Conservation (phyloP, 208 protist genomes). For the Trypanosoma caninum region DNA sequence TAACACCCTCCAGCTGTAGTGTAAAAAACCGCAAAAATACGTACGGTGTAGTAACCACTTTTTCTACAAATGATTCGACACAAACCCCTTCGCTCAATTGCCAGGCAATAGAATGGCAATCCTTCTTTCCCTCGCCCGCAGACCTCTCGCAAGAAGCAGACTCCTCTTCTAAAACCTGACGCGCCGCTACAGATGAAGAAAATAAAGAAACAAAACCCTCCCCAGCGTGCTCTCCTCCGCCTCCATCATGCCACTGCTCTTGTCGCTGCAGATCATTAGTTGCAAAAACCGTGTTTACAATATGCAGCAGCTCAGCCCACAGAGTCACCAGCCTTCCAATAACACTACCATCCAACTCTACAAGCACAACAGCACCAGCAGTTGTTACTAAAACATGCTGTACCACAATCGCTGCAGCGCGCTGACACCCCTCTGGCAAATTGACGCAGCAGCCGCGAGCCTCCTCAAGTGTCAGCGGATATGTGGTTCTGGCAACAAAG, state of each 20-base stretch:
- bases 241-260: not conserved
- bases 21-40: conserved; percentile 21
- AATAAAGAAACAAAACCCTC: not conserved
- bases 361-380: conserved; percentile 21
- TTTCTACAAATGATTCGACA: not conserved
- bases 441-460: conserved; percentile 1
- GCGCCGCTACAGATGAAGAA: not conserved
- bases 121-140: not conserved
- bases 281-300: not conserved
- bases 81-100: not conserved
- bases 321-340: conserved; percentile 14
- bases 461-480: conserved; percentile 21
- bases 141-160: conserved; percentile 4
- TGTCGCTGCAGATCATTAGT: not conserved
- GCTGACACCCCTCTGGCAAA: not conserved
- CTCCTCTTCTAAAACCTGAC: conserved; percentile 1
- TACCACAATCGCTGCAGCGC: conserved; percentile 16
- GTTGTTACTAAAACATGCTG: conserved; percentile 27
- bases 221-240: not conserved
- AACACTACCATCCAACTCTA: conserved; percentile 14
- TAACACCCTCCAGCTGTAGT: conserved; percentile 18
- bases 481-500: conserved; percentile 21
- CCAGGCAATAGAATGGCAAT: conserved; percentile 1
- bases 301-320: conserved; percentile 4
- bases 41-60: conserved; percentile 12